These are phyloP conservation scores for Diaporthe capsici DNA, from an alignment of 2,329 filamentous ascomycete genomes.

Conservation along the genomic window DNA sequence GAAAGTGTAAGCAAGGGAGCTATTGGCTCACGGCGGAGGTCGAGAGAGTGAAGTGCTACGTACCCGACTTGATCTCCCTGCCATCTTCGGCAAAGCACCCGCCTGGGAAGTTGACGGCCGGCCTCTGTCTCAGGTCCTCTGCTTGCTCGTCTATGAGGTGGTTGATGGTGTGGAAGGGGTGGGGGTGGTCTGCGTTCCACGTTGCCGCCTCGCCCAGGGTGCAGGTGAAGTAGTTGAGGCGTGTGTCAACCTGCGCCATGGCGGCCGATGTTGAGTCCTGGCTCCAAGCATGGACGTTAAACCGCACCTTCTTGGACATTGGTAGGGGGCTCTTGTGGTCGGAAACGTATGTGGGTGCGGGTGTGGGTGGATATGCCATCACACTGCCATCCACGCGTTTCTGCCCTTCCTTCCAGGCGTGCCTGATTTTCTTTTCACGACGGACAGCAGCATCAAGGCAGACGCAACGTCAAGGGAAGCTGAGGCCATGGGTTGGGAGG, in stretches of 20 bases:
- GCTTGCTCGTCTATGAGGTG: conserved; percentile 66
- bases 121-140: conserved; percentile 50
- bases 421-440: not conserved
- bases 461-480: not conserved
- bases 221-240: conserved; percentile 70
- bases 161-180: conserved; percentile 60
- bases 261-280: not conserved
- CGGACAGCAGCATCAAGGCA: not conserved
- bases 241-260: not conserved
- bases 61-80: conserved; percentile 40
- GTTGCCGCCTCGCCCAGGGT: conserved; percentile 69
- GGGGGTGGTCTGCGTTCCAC: conserved; percentile 50
- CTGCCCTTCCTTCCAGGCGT: not conserved
- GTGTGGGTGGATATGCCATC: not conserved
- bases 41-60: conserved; percentile 60
- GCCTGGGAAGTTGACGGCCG: conserved; percentile 52
- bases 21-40: not conserved
- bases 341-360: not conserved
- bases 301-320: conserved; percentile 37
- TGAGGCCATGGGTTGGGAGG: not conserved
- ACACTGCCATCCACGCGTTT: not conserved
- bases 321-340: too few relatives aligned
- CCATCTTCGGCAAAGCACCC: conserved; percentile 38
- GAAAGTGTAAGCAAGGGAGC: conserved; percentile 25
- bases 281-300: conserved; percentile 23